Conservation (phyloP, 2,329 filamentous ascomycete genomes). For the Pseudogymnoascus destructans region DNA sequence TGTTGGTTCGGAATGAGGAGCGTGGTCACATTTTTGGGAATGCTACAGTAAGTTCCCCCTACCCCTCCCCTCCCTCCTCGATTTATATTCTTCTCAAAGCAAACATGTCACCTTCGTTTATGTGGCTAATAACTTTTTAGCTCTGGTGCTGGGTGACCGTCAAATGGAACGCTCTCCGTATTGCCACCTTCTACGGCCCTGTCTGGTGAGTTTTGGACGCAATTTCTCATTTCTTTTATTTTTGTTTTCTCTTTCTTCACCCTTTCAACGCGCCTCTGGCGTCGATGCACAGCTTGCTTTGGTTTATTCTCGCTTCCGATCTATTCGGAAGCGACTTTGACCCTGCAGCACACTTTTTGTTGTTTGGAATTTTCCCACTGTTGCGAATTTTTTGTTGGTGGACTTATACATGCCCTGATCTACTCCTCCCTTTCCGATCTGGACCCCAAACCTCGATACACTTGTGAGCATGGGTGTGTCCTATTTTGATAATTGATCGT, state of each 20-base stretch:
- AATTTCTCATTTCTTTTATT: not conserved
- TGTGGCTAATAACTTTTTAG: constrained; percentile 25
- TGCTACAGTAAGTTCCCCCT: constrained; percentile 15
- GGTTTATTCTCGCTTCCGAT: not conserved
- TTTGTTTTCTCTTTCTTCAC: not conserved
- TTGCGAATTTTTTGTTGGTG: not conserved
- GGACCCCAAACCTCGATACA: not conserved
- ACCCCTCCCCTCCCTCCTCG: constrained; percentile 15
- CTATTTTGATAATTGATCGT: not conserved
- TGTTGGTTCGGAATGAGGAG: constrained; percentile 43
- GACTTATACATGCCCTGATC: not conserved
- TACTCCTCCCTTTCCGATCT: not conserved
- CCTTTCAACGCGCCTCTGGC: not conserved
- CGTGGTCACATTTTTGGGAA: constrained; percentile 53
- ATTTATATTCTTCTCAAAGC: constrained; percentile 38
- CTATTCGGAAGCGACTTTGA: not conserved
- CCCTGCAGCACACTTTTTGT: not conserved
- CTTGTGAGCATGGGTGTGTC: not conserved
- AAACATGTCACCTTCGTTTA: not conserved
- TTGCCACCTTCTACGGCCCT: constrained; percentile 62
- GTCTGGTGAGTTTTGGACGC: constrained; percentile 40
- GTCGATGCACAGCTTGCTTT: not conserved
- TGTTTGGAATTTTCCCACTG: not conserved
- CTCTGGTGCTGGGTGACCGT: constrained; percentile 70
- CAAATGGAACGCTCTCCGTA: constrained; percentile 57